phyloP scores from a whole-genome alignment of 257 asterid species.

The Nicotiana noctiflora region DNA sequence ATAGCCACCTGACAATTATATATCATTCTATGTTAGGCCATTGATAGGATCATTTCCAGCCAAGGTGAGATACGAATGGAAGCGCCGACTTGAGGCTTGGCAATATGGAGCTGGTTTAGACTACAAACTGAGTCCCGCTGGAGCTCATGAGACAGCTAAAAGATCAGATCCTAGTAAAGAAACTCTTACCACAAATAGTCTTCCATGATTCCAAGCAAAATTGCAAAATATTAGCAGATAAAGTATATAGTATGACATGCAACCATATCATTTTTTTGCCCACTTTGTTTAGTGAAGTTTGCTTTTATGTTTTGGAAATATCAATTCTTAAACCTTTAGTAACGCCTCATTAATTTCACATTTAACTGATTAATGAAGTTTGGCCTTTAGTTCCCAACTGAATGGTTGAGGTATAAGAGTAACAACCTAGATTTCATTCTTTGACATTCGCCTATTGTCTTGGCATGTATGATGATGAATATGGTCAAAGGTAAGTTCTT shows the following conservation, averaged over 20 bases:
- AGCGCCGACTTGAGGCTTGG: constrained; percentile 84
- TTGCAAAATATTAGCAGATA: background rate
- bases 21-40: constrained; percentile 39
- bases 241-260: background rate
- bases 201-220: background rate
- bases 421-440: background rate
- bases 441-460: no score
- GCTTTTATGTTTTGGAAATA: background rate
- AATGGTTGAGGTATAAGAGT: background rate
- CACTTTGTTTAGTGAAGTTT: background rate
- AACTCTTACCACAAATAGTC: background rate
- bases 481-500: no score
- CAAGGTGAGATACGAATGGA: constrained; percentile 62
- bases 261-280: background rate
- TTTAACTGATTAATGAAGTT: background rate
- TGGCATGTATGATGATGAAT: no score
- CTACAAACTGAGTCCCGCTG: constrained; percentile 36
- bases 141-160: background rate
- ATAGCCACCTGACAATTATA: background rate
- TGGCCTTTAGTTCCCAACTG: background rate
- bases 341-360: background rate
- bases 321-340: background rate
- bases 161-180: background rate
- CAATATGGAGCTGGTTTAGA: constrained; percentile 94
- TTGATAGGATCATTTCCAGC: constrained; percentile 43